Evolutionary conservation across 768 basidiomycete species (phyloP).

Genomic region (Amanita subjunquillea): DNA sequence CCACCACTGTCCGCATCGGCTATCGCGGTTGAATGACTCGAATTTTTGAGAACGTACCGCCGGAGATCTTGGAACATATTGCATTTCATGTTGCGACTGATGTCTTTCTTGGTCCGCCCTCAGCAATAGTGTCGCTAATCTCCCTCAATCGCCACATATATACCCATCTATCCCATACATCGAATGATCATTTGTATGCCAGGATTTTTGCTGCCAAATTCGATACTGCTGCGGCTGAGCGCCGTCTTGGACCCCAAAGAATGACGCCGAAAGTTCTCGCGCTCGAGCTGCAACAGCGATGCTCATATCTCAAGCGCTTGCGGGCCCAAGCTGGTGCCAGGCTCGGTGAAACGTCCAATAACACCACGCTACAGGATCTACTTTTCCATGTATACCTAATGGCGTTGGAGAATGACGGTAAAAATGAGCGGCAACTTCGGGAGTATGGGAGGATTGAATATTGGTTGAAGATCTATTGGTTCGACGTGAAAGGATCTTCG

Average conservation of each 20-base stretch:
- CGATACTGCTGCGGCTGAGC: slow-evolving; percentile 40
- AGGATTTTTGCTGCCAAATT: slow-evolving; percentile 61
- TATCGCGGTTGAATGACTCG: background rate
- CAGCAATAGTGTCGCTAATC: slow-evolving; percentile 46
- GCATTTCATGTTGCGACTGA: slow-evolving; percentile 53
- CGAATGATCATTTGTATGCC: slow-evolving; percentile 66
- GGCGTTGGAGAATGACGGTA: slow-evolving; percentile 75
- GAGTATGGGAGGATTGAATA: slow-evolving; percentile 51
- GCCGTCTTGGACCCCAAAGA: slow-evolving; percentile 35
- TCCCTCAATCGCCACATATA: slow-evolving; percentile 37
- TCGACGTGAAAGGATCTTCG: slow-evolving; percentile 49
- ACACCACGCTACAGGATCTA: slow-evolving; percentile 29
- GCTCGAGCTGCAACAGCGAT: slow-evolving; percentile 58
- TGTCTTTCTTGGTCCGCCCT: slow-evolving; percentile 48
- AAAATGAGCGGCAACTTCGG: slow-evolving; percentile 61
- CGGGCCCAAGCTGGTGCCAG: slow-evolving; percentile 31
- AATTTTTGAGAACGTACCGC: slow-evolving; percentile 46
- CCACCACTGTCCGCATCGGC: too few relatives aligned
- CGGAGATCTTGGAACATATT: slow-evolving; percentile 73
- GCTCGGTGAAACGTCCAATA: slow-evolving; percentile 12
- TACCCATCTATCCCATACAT: slow-evolving; percentile 34
- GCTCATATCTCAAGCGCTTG: slow-evolving; percentile 44
- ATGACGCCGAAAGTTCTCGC: slow-evolving; percentile 37
- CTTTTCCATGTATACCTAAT: slow-evolving; percentile 66
- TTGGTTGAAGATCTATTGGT: slow-evolving; percentile 65